phyloP scores from a whole-genome alignment of 768 basidiomycete species.

The Lenzites betulinus region DNA sequence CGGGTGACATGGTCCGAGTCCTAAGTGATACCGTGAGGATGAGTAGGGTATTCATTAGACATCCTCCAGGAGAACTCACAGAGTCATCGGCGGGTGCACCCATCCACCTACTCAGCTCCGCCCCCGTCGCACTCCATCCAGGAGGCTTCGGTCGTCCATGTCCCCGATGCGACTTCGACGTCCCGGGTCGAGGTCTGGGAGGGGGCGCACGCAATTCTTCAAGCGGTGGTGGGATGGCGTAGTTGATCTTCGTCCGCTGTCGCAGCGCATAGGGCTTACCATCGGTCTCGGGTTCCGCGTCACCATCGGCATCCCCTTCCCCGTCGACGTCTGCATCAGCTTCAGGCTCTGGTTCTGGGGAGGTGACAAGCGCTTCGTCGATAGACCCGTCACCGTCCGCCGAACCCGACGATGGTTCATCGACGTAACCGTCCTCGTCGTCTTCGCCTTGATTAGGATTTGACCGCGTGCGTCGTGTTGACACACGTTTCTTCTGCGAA shows the following conservation, averaged over 20 bases:
- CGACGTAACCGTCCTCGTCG: conserved; percentile 54
- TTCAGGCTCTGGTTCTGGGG: conserved; percentile 40
- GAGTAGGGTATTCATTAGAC: neutral
- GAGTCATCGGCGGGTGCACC: conserved; percentile 74
- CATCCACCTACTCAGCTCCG: conserved; percentile 79
- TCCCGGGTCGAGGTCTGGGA: conserved; percentile 33
- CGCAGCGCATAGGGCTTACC: conserved; percentile 67
- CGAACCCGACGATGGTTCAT: conserved; percentile 50
- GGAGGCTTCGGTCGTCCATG: conserved; percentile 48
- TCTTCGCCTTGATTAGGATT: conserved; percentile 32
- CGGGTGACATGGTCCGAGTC: conserved; percentile 74
- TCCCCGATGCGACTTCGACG: conserved; percentile 22
- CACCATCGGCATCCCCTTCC: conserved; percentile 43
- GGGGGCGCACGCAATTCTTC: conserved; percentile 62
- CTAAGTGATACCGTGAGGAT: conserved; percentile 35
- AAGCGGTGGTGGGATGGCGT: conserved; percentile 78
- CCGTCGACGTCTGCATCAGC: conserved; percentile 43
- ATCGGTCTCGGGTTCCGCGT: conserved; percentile 47
- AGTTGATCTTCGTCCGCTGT: conserved; percentile 69
- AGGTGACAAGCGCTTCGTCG: conserved; percentile 52
- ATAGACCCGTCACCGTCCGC: conserved; percentile 57
- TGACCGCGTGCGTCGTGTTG: conserved; percentile 28
- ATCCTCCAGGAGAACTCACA: conserved; percentile 32
- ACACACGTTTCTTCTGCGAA: conserved; percentile 21
- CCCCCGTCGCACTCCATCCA: conserved; percentile 80